Evolutionary conservation across 2,329 filamentous ascomycete species (phyloP), one percentile per base, ranked within the genome.

Genomic region (Cladosporium phlei): DNA sequence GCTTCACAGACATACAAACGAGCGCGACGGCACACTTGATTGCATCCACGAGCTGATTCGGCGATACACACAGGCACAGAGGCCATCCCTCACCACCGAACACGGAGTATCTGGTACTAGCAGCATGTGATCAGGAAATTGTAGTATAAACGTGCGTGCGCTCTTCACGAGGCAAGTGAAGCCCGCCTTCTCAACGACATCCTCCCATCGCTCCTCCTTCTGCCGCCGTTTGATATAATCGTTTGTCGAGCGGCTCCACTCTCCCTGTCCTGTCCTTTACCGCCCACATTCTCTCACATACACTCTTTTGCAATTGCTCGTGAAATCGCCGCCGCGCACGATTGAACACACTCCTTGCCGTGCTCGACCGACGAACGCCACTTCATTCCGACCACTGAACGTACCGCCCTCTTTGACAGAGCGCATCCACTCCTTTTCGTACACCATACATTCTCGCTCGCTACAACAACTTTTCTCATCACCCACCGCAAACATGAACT

Each of bases 41-140:
- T 24, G 28, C 34, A 33, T 45, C 25, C 32, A 17, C n/a, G 21
- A 20, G 38, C 45, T 47, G 37, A 47, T 39, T 34, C 22, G 45
- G 21, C 17, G 17, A 73, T 70, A 52, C 32, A 47, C 70, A 52
- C 32, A 47, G 45, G 45, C 33, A 40, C 39, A 37, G 46, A 48
- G 19, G 28, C 59, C 30, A 78, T 88, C 51, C 87, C 88, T 4
- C 89, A 95, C 68, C 90, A 96, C 68, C 77, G 90, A 53, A 95
- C 90, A 33, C 79, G 90, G 63, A 94, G 88, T 61, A 95, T 96
- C 52, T 96, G 90, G 90, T 96, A 96, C 66, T 96, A 48, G 46
- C 21, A 17, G 17, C 20, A 21, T 25, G 35, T 7, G 21, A 40
- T n/a, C n/a, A n/a, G n/a, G n/a, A n/a, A n/a, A n/a, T n/a, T n/a